A percentile compares a stretch with the other conserved stretches of the same genome.
Evolutionary conservation across 1,284 basidiomycete genomes (phyloP).

Genomic region (Microbotryomycetes sp.): DNA sequence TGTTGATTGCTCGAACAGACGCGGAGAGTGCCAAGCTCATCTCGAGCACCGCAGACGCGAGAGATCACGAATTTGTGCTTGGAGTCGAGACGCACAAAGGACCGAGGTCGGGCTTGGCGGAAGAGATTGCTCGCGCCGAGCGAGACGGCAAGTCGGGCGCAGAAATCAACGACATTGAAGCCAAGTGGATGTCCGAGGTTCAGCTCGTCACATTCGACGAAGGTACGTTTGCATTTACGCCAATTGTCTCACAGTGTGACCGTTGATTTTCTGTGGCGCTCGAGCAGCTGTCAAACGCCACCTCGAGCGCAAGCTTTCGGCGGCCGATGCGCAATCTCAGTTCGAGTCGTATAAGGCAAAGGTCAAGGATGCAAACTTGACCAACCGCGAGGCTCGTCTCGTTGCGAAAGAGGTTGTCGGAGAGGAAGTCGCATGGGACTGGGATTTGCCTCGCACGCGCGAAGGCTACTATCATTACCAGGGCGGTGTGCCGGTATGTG

Average conservation of each 20-base stretch:
- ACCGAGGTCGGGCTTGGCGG: constrained; percentile 48
- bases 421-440: constrained; percentile 69
- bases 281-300: constrained; percentile 44
- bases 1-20: constrained; percentile 84
- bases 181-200: constrained; percentile 65
- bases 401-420: constrained; percentile 68
- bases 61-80: constrained; percentile 63
- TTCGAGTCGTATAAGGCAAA: constrained; percentile 55
- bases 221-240: constrained; percentile 46
- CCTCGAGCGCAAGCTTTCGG: constrained; percentile 47
- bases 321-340: constrained; percentile 53
- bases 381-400: constrained; percentile 63
- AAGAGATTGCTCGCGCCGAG: constrained; percentile 68
- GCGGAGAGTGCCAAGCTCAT: constrained; percentile 82
- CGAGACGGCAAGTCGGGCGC: constrained; percentile 57
- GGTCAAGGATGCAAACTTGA: constrained; percentile 52
- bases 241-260: constrained; percentile 1
- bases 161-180: constrained; percentile 68
- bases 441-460: constrained; percentile 74
- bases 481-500: constrained; percentile 60
- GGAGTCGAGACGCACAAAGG: constrained; percentile 50
- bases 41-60: constrained; percentile 70
- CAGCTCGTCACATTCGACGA: constrained; percentile 74
- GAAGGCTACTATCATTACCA: constrained; percentile 89
- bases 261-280: neutral